phyloP scores from a whole-genome alignment of 345 rosid species.

The Gossypium bickii region DNA sequence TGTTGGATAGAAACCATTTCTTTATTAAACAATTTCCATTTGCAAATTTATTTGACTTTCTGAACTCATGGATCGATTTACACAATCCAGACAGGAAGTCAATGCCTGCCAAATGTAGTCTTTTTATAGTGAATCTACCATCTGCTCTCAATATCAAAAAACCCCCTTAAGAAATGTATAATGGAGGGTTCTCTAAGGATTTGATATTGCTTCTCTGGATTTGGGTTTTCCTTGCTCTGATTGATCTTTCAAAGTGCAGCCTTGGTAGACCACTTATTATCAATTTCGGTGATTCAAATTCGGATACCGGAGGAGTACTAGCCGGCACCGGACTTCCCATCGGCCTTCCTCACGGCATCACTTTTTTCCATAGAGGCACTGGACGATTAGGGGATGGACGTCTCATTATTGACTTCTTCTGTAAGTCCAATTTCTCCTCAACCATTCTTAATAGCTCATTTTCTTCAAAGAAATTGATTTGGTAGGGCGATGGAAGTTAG shows the following conservation, averaged over 20 bases:
- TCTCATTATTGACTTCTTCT: slow-evolving; percentile 49
- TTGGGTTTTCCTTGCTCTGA: background rate
- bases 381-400: slow-evolving; percentile 50
- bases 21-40: background rate
- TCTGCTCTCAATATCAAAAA: background rate
- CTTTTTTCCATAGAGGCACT: slow-evolving; percentile 44
- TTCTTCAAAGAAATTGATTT: background rate
- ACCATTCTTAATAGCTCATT: background rate
- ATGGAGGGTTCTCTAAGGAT: background rate
- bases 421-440: slow-evolving; percentile 31
- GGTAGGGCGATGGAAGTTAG: background rate
- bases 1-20: background rate
- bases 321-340: slow-evolving; percentile 36
- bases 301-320: slow-evolving; percentile 53
- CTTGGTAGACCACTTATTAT: slow-evolving; percentile 13
- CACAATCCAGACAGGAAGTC: background rate
- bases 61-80: background rate
- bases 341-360: slow-evolving; percentile 29
- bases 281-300: slow-evolving; percentile 54
- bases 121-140: background rate
- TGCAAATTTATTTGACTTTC: background rate
- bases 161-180: background rate
- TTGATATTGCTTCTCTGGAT: background rate
- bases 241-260: background rate
- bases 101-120: background rate